Evolutionary conservation across 352 stramenopile genomes (phyloP).

Genomic region (Pythium sp.): DNA sequence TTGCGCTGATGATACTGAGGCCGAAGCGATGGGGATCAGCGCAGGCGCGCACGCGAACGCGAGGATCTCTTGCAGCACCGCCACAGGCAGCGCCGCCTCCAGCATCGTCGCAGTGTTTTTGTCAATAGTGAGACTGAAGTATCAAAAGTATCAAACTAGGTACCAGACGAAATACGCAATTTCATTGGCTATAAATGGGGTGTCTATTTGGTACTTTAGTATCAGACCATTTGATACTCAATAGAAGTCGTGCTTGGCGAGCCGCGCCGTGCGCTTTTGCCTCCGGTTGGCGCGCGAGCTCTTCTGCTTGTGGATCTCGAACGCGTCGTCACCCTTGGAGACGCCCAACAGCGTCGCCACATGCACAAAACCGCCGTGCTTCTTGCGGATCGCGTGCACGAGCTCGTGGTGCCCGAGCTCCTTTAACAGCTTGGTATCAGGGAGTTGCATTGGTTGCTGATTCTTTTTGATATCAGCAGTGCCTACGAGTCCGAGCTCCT

Average conservation of each 20-base stretch:
- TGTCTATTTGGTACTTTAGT: not conserved
- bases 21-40: constrained; percentile 25
- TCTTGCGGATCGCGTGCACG: constrained; percentile 78
- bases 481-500: constrained; percentile 37
- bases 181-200: not conserved
- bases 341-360: constrained; percentile 60
- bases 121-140: not conserved
- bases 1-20: not conserved
- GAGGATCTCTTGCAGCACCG: constrained; percentile 32
- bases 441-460: constrained; percentile 25
- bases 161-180: not conserved
- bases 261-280: constrained; percentile 45
- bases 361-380: constrained; percentile 68
- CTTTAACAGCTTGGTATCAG: constrained; percentile 74
- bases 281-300: constrained; percentile 58
- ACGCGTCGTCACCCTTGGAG: constrained; percentile 27
- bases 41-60: constrained; percentile 30
- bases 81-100: constrained; percentile 18
- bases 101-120: constrained; percentile 23
- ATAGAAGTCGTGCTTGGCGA: constrained; percentile 74
- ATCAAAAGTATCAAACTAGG: not conserved
- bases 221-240: constrained; percentile 16
- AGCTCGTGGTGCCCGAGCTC: constrained; percentile 55
- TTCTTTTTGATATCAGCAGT: constrained; percentile 7
- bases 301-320: constrained; percentile 74